A percentile compares a stretch with the other conserved stretches of the same genome.
These are phyloP conservation scores for Botrytis fabae DNA, from an alignment of 2,329 filamentous ascomycete species.

Conservation along the genomic window DNA sequence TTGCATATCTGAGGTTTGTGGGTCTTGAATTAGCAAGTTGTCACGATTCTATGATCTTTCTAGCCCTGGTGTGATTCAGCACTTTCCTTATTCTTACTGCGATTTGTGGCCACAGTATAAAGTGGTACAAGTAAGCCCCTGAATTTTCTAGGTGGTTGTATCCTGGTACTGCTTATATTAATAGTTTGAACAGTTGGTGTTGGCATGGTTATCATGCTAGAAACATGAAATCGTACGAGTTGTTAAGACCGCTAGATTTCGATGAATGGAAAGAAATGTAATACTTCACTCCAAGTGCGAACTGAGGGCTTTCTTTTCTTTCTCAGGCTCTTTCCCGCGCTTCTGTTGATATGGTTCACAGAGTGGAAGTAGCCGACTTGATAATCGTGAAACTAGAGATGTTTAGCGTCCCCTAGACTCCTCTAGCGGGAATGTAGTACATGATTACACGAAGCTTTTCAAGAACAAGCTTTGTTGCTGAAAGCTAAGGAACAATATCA, in stretches of 20 bases:
- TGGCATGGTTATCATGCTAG: not conserved
- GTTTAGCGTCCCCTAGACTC: not conserved
- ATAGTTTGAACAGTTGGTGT: not conserved
- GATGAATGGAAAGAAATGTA: not conserved
- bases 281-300: not conserved
- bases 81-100: not conserved
- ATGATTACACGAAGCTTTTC: not conserved
- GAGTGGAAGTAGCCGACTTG: too few species aligned
- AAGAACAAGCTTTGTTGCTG: not conserved
- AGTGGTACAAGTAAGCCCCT: not conserved
- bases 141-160: not conserved
- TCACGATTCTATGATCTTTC: not conserved
- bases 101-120: not conserved
- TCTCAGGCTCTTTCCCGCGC: accelerated
- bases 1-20: not conserved
- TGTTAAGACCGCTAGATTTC: not conserved
- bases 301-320: not conserved
- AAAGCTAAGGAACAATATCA: accelerated
- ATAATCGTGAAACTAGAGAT: not conserved
- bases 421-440: not conserved
- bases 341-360: too few species aligned
- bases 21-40: not conserved
- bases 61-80: not conserved
- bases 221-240: not conserved
- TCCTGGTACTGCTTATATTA: not conserved